phyloP scores from a whole-genome alignment of 2,329 filamentous ascomycete genomes.

The Aquanectria penicillioides region DNA sequence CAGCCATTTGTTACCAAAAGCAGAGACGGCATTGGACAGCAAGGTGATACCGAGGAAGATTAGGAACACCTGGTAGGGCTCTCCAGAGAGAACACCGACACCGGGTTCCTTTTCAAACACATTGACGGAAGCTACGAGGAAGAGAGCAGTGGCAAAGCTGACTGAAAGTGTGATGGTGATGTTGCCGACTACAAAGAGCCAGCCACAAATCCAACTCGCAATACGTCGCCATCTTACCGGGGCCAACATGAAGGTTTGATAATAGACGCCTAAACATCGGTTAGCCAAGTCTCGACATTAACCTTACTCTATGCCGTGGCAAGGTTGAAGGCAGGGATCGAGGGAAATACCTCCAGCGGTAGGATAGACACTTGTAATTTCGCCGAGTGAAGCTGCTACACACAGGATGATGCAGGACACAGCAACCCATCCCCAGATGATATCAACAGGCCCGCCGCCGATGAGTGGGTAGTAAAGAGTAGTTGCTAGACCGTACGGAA shows the following conservation, averaged over 20 bases:
- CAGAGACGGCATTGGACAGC: conserved; percentile 71
- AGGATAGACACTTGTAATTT: neutral
- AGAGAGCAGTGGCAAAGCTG: conserved; percentile 80
- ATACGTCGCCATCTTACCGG: conserved; percentile 69
- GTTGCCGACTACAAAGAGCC: conserved; percentile 82
- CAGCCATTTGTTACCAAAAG: conserved; percentile 73
- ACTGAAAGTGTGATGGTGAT: conserved; percentile 83
- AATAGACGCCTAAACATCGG: conserved; percentile 53
- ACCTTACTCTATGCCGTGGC: too few relatives aligned
- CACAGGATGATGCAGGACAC: neutral
- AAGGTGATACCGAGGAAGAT: conserved; percentile 78
- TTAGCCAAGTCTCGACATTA: too few relatives aligned
- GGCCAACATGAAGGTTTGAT: conserved; percentile 80
- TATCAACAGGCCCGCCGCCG: neutral
- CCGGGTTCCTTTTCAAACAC: conserved; percentile 60
- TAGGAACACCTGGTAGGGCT: conserved; percentile 73
- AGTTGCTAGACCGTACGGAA: neutral
- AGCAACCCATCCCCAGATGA: neutral
- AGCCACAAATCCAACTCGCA: conserved; percentile 77
- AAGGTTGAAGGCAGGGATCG: neutral
- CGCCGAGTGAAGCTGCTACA: neutral
- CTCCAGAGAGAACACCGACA: conserved; percentile 55
- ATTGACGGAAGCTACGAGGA: conserved; percentile 65
- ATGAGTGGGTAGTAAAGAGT: neutral
- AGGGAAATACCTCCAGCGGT: conserved; percentile 1